Base-by-base conservation (phyloP, 1,284 basidiomycete species). In the Pyrrhoderma lamaoense region DNA sequence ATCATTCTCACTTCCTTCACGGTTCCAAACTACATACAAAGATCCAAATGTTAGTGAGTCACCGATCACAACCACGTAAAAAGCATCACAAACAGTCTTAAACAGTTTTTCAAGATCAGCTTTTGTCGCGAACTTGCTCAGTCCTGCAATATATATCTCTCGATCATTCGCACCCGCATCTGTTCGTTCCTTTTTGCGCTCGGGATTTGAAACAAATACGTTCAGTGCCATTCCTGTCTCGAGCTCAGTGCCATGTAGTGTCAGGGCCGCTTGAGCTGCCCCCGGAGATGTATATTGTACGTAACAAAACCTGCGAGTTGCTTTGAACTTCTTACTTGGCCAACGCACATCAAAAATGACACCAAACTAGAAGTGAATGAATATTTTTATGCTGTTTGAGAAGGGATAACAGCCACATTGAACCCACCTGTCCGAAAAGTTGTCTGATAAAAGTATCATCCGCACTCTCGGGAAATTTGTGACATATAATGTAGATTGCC, bases 261-360 rank as follows among this genome's bases (percentile, higher is more conserved):
- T 79, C 13, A 95, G 73, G 0, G 93, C 87, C 7, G 75, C 75
- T 63, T 89, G 74, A 0, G 95, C 93, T 1, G 85, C 76, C 8
- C 72, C 65, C 0, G 91, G 88, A 19, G 82, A 82, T 0, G 85
- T 85, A 64, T 80, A 97, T 58, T 97, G 94, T 1, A 99, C 75
- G 64, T 99, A 99, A 64, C 91, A 95, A 67, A 99, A 99, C 11
- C 96, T 77, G 22, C 96, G 75, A 1, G 86, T 86, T 49, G 74
- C 80, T 65, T 92, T 93, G 72, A 92, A 95, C 64, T 95, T 94
- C 64, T 94, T 94, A 69, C 93, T 96, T 4, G 96, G 96, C 96
- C 95, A 99, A 16, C 96, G 86, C 11, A 94, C 89, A 58, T 96
- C 93, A 54, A 99, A 90, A 47, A 99, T 79, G 3, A 76, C 77